Base-by-base conservation (phyloP, 768 basidiomycete species). In the Collybia nuda region DNA sequence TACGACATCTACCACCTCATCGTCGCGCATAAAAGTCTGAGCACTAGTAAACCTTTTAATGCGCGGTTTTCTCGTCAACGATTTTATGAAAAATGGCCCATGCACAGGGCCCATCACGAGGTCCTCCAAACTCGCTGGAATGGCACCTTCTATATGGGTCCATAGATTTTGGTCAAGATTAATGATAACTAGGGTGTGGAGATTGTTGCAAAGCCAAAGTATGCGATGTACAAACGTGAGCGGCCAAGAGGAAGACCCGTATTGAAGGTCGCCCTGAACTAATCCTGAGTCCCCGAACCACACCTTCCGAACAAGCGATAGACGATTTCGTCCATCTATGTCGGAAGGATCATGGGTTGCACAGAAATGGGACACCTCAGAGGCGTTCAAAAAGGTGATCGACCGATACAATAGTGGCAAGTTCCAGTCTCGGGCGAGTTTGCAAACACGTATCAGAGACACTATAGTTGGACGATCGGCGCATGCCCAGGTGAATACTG, bases 81-180 rank as follows among this genome's bases (percentile, higher is more conserved):
- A 47, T 14, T 65, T 61, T 8, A 63, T 59, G 28, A 47, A 53
- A 39, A 71, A 61, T 7, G 64, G 48, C 7, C 72, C 72, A 54
- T 73, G 71, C 22, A 67, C 55, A 2, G 70, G 71, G 1, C 69
- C 73, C 28, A 73, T 56, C 11, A 61, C 56, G 14, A 74, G 61
- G 17, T 60, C 53, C 26, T 65, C 53, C 26, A 75, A 52, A 22
- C 59, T 58, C 3, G 59, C n/a, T 2, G 72, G 70, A 15, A 72
- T 56, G 6, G 60, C 59, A 48, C 64, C 55, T 35, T 67, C 63
- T 23, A 73, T 53, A 2, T 48, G 58, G 39, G 56, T 54, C 68
- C 67, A 69, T 6, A 56, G 38, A 37, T 63, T 61, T 43, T 70
- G 69, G 51, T 66, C 64, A 22, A 73, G 55, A 24, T 65, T 50